phyloP scores from a whole-genome alignment of 352 stramenopile species.

The Lagenidium giganteum region DNA sequence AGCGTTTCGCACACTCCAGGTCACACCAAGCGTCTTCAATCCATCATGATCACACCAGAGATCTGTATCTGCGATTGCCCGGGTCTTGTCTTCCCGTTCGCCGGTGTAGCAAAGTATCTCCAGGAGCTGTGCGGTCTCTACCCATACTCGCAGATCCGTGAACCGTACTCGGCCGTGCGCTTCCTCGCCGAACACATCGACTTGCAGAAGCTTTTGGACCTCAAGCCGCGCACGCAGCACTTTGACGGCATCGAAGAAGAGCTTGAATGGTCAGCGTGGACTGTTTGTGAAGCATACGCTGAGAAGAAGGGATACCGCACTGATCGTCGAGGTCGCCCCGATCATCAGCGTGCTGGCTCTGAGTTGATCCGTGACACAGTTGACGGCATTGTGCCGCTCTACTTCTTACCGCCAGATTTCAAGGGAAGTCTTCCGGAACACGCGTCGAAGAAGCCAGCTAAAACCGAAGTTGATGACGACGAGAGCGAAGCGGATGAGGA shows the following conservation, averaged over 20 bases:
- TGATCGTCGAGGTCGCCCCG: constrained; percentile 66
- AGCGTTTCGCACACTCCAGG: constrained; percentile 83
- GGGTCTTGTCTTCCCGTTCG: constrained; percentile 82
- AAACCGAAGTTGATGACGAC: constrained; percentile 12
- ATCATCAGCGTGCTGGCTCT: constrained; percentile 75
- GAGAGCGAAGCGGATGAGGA: no score
- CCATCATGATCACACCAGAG: constrained; percentile 75
- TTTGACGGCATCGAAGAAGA: constrained; percentile 79
- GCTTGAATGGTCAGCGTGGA: constrained; percentile 82
- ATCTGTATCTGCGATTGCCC: constrained; percentile 87
- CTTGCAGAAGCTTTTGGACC: constrained; percentile 61
- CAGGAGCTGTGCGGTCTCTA: constrained; percentile 82
- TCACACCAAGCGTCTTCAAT: constrained; percentile 84
- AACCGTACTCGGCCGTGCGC: constrained; percentile 83
- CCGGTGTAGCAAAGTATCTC: constrained; percentile 72
- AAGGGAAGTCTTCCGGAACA: no score
- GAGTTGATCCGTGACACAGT: constrained; percentile 80
- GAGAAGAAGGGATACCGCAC: constrained; percentile 81
- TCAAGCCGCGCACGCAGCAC: constrained; percentile 64
- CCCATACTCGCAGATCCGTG: constrained; percentile 84
- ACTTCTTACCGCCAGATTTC: constrained; percentile 78
- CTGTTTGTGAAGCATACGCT: constrained; percentile 77
- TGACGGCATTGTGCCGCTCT: constrained; percentile 76
- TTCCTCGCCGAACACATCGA: constrained; percentile 78
- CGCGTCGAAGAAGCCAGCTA: constrained; percentile 30